Evolutionary conservation across 257 asterid genomes (phyloP), one percentile per base, ranked within the genome.

Genomic region (Linaria vulgaris): DNA sequence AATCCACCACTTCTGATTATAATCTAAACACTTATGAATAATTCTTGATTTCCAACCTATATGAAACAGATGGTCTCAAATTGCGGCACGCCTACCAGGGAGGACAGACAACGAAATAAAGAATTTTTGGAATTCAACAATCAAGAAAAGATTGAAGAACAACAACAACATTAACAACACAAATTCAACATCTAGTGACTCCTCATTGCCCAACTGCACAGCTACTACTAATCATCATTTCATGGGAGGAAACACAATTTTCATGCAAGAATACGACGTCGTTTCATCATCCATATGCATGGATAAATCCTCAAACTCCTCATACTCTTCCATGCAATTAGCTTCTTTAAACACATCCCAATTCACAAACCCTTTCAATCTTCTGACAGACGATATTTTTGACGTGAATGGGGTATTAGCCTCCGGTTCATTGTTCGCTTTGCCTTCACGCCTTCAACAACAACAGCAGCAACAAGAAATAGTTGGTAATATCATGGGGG

Each of bases 31-130:
- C n/a, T n/a, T n/a, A n/a, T n/a, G n/a, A n/a, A n/a, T n/a, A n/a
- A n/a, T n/a, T n/a, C n/a, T n/a, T n/a, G n/a, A n/a, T n/a, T n/a
- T n/a, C n/a, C n/a, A n/a, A n/a, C n/a, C n/a, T n/a, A n/a, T n/a
- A n/a, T n/a, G n/a, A 6, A 27, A 27, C 73, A 90, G 97, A 71
- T 90, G 97, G 97, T 87, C 97, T 25, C 97, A 85, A 64, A 90
- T 90, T 27, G 97, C 97, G 17, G 91, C 95, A 7, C 90, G 94
- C 9, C 80, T 90, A 3, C 97, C 95, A 0, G 97, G 96, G 12
- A 81, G 96, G 74, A 89, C 96, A 0, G 96, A 89, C 76, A 89
- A 89, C 14, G 95, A 89, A 72, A 87, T 87, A 39, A 89, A 89
- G 85, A 89, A 89, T 60, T 89, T 86, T 7, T 89, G 97, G 97